A percentile compares a stretch with the other conserved stretches of the same genome.
Conservation (phyloP, 352 stramenopile species). For the Phytophthora hybrid region DNA sequence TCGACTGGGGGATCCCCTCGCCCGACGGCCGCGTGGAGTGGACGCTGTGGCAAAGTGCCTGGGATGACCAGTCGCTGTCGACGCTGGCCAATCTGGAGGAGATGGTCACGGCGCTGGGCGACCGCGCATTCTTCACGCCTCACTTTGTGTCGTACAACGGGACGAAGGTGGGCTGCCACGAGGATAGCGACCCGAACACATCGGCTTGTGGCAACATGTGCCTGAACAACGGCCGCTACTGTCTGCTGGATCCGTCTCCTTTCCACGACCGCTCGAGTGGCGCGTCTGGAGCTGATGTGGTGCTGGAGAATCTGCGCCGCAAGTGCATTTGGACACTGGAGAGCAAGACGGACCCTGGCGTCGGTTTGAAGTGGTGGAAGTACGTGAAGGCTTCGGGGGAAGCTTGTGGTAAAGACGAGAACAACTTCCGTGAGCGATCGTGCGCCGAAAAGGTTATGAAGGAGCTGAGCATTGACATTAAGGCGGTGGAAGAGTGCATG, state of each 20-base stretch:
- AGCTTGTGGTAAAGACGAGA: conserved; percentile 87
- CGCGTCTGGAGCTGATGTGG: conserved; percentile 95
- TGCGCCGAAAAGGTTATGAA: conserved; percentile 94
- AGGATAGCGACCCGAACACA: conserved; percentile 56
- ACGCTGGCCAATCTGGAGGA: conserved; percentile 87
- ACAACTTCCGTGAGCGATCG: conserved; percentile 85
- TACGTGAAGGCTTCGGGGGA: conserved; percentile 94
- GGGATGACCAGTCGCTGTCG: conserved; percentile 86
- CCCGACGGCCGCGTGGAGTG: conserved; percentile 97
- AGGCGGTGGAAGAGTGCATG: conserved; percentile 95
- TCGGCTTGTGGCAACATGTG: conserved; percentile 96
- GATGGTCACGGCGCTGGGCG: conserved; percentile 87
- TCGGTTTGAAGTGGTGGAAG: conserved; percentile 95
- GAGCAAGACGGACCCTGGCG: conserved; percentile 74
- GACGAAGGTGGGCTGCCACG: conserved; percentile 92
- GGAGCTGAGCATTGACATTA: conserved; percentile 83
- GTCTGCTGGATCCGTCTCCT: conserved; percentile 93
- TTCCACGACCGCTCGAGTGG: conserved; percentile 94
- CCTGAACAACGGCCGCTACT: conserved; percentile 98
- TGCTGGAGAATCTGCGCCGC: conserved; percentile 93
- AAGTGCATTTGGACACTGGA: conserved; percentile 96
- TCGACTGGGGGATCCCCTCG: conserved; percentile 95
- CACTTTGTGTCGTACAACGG: conserved; percentile 98
- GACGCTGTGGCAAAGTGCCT: conserved; percentile 96
- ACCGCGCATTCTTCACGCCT: conserved; percentile 95